Evolutionary conservation across 257 asterid genomes (phyloP).

Genomic region (Jaltomata sinuosa): DNA sequence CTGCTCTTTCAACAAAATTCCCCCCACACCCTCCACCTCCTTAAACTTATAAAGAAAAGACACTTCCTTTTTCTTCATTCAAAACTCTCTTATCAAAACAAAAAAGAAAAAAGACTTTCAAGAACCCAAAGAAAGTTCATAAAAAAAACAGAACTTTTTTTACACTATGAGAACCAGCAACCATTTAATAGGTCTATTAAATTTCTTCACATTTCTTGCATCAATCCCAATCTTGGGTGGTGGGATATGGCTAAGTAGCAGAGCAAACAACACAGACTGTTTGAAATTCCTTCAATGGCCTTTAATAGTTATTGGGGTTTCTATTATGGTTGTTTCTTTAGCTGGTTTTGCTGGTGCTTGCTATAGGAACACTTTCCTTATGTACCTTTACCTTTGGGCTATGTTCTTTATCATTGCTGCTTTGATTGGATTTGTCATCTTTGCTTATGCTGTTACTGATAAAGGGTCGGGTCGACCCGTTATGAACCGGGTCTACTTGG

Average conservation of each 20-base stretch:
- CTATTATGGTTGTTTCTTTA: slow-evolving; percentile 74
- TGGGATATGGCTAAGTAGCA: slow-evolving; percentile 91
- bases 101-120: background rate
- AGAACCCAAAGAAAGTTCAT: background rate
- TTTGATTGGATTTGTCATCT: slow-evolving; percentile 62
- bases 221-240: slow-evolving; percentile 77
- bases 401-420: slow-evolving; percentile 67
- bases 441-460: slow-evolving; percentile 85
- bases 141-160: background rate
- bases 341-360: slow-evolving; percentile 88
- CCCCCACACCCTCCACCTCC: background rate
- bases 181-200: slow-evolving; percentile 52
- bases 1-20: background rate
- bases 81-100: background rate
- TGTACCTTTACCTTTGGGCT: slow-evolving; percentile 82
- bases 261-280: slow-evolving; percentile 84
- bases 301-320: slow-evolving; percentile 52
- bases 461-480: slow-evolving; percentile 64
- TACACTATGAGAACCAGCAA: slow-evolving; percentile 54
- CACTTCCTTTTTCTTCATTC: background rate
- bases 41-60: background rate
- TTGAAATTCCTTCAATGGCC: slow-evolving; percentile 92
- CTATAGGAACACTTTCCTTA: slow-evolving; percentile 75
- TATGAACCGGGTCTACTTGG: slow-evolving; percentile 41
- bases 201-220: slow-evolving; percentile 55